A percentile compares a stretch with the other conserved stretches of the same genome.
phyloP scores from a whole-genome alignment of 1,284 basidiomycete genomes.

The Tilletiopsis washingtonensis region DNA sequence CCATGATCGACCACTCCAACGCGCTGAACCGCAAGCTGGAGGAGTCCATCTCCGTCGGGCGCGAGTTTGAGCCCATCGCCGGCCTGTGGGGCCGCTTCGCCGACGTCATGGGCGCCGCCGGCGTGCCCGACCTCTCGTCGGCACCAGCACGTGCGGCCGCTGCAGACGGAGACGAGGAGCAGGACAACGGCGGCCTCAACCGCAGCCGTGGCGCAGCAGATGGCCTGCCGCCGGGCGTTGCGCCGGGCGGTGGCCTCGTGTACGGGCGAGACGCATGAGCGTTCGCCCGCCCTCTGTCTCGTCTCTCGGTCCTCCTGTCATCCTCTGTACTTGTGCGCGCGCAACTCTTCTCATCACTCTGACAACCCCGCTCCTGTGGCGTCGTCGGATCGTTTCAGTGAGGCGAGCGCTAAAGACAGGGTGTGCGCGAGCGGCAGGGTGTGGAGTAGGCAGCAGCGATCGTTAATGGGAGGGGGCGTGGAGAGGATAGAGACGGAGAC shows the following conservation, averaged over 20 bases:
- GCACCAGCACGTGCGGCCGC: neutral
- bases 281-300: no score
- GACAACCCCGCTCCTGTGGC: no score
- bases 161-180: slow-evolving; percentile 1
- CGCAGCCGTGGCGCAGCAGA: neutral
- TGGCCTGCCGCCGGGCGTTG: slow-evolving; percentile 11
- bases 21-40: slow-evolving; percentile 84
- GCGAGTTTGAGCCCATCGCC: slow-evolving; percentile 84
- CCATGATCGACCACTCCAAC: slow-evolving; percentile 75
- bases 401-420: no score
- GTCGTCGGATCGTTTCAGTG: no score
- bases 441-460: no score
- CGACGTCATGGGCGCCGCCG: slow-evolving; percentile 58
- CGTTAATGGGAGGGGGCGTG: no score
- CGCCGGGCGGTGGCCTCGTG: slow-evolving; percentile 13
- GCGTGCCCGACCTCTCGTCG: slow-evolving; percentile 16
- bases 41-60: slow-evolving; percentile 81
- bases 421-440: no score
- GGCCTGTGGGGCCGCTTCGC: slow-evolving; percentile 76
- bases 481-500: no score
- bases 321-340: no score
- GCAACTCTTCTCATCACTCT: no score
- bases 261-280: slow-evolving; percentile 5
- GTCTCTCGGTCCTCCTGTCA: no score
- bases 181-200: neutral